Percentiles rank a stretch among this genome's conserved stretches.
phyloP scores from a whole-genome alignment of 2,329 filamentous ascomycete genomes.

The Graphium sp. region DNA sequence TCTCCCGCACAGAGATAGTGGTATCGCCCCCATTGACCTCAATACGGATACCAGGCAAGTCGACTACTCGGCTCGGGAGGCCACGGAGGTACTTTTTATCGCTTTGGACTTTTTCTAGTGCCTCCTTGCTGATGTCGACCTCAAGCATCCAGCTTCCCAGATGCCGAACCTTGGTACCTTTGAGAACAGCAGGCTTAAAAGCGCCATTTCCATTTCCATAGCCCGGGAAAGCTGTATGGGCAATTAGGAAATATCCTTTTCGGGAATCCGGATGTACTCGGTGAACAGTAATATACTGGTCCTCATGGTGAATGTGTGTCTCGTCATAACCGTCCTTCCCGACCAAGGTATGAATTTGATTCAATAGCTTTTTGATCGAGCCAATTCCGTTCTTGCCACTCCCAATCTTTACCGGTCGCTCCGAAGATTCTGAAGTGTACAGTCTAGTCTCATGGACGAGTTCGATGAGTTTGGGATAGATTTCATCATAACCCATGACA shows the following conservation, averaged over 20 bases:
- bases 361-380: conserved; percentile 79
- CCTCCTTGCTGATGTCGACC: conserved; percentile 61
- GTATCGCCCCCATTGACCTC: conserved; percentile 60
- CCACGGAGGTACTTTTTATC: conserved; percentile 63
- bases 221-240: conserved; percentile 88
- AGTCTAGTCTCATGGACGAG: conserved; percentile 75
- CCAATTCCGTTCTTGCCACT: conserved; percentile 73
- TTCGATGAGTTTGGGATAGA: conserved; percentile 87
- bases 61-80: conserved; percentile 66
- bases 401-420: conserved; percentile 36
- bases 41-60: conserved; percentile 57
- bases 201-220: conserved; percentile 72
- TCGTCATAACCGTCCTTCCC: conserved; percentile 88
- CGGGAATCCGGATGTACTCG: conserved; percentile 82
- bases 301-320: conserved; percentile 91
- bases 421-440: conserved; percentile 66
- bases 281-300: conserved; percentile 92
- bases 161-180: conserved; percentile 69
- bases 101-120: conserved; percentile 42
- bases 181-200: conserved; percentile 63
- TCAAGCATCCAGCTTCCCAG: conserved; percentile 87
- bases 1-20: conserved; percentile 61
- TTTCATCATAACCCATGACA: conserved; percentile 95
- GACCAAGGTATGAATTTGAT: conserved; percentile 91
- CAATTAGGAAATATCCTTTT: conserved; percentile 89